These are phyloP conservation scores for Ceratocystis ficicola DNA, from an alignment of 2,329 filamentous ascomycete genomes.

Conservation along the genomic window DNA sequence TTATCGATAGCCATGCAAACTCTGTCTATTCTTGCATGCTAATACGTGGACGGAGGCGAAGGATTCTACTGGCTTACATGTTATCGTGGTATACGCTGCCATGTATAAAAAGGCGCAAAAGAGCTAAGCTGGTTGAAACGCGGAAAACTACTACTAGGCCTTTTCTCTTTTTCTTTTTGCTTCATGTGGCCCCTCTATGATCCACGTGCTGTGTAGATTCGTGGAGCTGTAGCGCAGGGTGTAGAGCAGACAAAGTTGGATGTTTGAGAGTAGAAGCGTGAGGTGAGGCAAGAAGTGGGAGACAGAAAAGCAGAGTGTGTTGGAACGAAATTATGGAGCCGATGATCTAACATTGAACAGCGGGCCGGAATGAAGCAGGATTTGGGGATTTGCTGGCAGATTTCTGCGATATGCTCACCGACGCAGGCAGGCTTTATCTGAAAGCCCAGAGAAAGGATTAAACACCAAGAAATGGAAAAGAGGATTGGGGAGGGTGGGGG, in stretches of 20 bases:
- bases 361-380: background rate
- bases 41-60: background rate
- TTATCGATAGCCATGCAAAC: background rate
- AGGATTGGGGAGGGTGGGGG: background rate
- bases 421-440: background rate
- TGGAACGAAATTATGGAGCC: background rate
- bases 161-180: background rate
- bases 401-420: background rate
- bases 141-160: background rate
- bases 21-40: background rate
- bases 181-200: background rate
- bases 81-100: background rate
- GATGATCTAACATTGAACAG: background rate
- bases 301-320: background rate
- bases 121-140: no score
- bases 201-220: background rate
- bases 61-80: background rate
- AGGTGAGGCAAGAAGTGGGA: background rate
- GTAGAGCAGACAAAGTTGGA: background rate
- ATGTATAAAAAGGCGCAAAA: no score
- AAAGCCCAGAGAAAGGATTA: background rate
- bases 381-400: constrained; percentile 2
- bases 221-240: background rate
- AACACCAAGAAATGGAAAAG: background rate
- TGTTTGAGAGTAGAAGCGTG: background rate